Conservation (phyloP, 1,139 yeast species). For the Suhomyces chickasaworum region DNA sequence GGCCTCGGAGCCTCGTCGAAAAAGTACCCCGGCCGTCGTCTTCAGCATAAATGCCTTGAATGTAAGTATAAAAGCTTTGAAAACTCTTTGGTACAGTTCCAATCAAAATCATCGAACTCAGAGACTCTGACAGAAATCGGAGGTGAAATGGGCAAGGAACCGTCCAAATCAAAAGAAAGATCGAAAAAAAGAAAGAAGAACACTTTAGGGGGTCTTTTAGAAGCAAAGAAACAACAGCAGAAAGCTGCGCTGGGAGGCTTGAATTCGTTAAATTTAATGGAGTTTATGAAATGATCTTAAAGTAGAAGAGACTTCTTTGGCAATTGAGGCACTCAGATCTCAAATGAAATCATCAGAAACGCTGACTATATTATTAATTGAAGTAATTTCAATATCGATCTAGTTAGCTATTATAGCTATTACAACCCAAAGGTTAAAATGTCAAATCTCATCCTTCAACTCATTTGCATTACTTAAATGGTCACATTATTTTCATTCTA, state of each 20-base stretch:
- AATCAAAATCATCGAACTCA: constrained; percentile 1
- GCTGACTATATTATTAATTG: no score
- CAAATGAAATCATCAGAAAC: no score
- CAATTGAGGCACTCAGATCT: no score
- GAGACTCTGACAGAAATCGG: neutral
- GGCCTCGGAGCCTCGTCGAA: neutral
- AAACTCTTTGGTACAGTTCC: constrained; percentile 14
- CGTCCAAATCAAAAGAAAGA: constrained; percentile 25
- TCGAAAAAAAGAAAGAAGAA: constrained; percentile 36
- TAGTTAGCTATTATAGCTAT: no score
- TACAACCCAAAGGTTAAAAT: no score
- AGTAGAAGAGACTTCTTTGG: no score
- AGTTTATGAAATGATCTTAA: constrained; percentile 47
- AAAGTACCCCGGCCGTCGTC: constrained; percentile 16
- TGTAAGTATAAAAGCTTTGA: constrained; percentile 26
- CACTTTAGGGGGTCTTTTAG: constrained; percentile 40
- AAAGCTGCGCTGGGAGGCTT: constrained; percentile 25
- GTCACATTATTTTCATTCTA: no score
- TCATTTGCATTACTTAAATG: no score
- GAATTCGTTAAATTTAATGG: constrained; percentile 48
- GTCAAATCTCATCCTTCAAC: no score
- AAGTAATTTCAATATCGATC: no score
- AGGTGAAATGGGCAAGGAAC: no score
- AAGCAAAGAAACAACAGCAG: constrained; percentile 44
- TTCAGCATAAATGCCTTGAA: constrained; percentile 32